Conservation (phyloP, 495 filamentous ascomycete species). For the Penicillium cosmopolitanum region DNA sequence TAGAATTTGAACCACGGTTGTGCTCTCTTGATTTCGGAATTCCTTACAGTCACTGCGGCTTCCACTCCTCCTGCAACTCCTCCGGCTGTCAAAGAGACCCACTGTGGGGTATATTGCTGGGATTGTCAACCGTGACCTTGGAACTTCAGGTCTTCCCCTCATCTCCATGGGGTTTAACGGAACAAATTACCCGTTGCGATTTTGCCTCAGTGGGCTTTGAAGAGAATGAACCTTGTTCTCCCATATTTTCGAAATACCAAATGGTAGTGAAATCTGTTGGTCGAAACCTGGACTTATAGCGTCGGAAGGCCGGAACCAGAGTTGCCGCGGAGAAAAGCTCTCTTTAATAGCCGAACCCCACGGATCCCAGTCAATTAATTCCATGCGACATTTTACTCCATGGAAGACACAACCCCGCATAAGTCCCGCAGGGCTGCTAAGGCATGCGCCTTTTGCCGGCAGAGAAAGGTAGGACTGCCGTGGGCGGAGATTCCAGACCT, state of each 20-base stretch:
- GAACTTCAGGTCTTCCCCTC: background rate
- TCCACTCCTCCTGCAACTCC: conserved; percentile 59
- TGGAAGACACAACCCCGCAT: conserved; percentile 12
- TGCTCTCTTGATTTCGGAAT: background rate
- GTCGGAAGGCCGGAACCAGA: too few species aligned
- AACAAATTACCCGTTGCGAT: too few species aligned
- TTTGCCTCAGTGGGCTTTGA: background rate
- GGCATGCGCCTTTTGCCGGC: conserved; percentile 35
- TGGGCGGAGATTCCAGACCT: background rate
- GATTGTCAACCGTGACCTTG: too few species aligned
- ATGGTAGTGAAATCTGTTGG: too few species aligned
- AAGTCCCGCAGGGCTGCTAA: conserved; percentile 24
- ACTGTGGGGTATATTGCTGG: conserved; percentile 15
- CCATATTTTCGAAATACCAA: too few species aligned
- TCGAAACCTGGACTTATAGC: too few species aligned
- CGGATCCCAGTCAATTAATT: too few species aligned
- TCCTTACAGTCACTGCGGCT: conserved; percentile 51
- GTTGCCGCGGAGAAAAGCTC: too few species aligned
- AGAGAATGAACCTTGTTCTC: background rate
- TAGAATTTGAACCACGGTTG: too few species aligned
- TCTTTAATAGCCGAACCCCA: too few species aligned
- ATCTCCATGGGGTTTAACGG: conserved; percentile 4
- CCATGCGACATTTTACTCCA: background rate
- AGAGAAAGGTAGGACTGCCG: conserved; percentile 28
- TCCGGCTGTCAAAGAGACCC: conserved; percentile 56